These are phyloP conservation scores for Venturia asperata DNA, from an alignment of 2,329 filamentous ascomycete species.

Conservation along the genomic window DNA sequence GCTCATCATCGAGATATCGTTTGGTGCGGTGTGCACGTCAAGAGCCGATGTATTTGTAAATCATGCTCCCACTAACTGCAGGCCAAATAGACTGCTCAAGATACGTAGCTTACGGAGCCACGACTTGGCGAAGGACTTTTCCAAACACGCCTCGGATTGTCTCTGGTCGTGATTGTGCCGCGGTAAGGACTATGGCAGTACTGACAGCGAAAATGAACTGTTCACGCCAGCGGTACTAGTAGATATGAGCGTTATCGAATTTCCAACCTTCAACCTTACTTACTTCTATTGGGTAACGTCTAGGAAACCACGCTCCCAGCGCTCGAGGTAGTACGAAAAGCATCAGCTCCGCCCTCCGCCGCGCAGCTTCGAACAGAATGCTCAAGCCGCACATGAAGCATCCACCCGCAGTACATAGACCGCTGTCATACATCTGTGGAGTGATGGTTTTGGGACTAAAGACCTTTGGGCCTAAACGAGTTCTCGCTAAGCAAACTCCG, in stretches of 20 bases:
- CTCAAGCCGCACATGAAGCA: slow-evolving; percentile 77
- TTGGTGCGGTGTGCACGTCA: not conserved
- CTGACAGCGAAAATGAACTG: slow-evolving; percentile 29
- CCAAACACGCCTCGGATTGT: slow-evolving; percentile 29
- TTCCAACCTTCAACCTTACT: slow-evolving; percentile 9
- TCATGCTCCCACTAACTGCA: not conserved
- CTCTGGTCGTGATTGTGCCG: slow-evolving; percentile 27
- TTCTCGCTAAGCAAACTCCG: slow-evolving; percentile 70
- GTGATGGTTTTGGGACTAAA: slow-evolving; percentile 50
- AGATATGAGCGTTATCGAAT: not conserved
- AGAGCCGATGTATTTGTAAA: not conserved
- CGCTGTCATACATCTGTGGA: slow-evolving; percentile 52
- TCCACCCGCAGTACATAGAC: slow-evolving; percentile 63
- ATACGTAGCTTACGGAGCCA: not conserved
- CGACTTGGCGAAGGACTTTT: slow-evolving; percentile 22
- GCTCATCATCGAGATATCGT: not conserved
- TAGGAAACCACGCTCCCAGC: slow-evolving; percentile 64
- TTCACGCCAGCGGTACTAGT: slow-evolving; percentile 28
- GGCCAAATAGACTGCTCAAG: not conserved
- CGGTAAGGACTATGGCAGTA: slow-evolving; percentile 28
- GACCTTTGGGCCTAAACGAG: slow-evolving; percentile 62
- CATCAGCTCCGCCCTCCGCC: slow-evolving; percentile 64
- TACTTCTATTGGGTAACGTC: slow-evolving; percentile 52
- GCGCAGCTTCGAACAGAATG: slow-evolving; percentile 61
- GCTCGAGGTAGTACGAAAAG: slow-evolving; percentile 77